Base-by-base conservation (phyloP, 164 flowering plant species). In the Warburgia ugandensis region DNA sequence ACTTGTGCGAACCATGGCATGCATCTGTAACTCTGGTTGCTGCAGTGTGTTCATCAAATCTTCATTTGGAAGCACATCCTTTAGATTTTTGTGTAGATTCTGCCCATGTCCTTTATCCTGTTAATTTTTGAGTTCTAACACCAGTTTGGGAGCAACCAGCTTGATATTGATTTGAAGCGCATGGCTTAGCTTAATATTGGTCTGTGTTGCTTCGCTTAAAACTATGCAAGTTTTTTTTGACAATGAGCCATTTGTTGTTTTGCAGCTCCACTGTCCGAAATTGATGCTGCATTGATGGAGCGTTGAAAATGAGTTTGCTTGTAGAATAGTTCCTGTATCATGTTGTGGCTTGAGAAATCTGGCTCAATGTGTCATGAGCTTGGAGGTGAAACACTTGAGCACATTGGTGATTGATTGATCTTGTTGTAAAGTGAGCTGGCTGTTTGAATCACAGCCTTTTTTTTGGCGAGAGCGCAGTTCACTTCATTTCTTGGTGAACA, bases 261-360 rank as follows among this genome's bases (percentile, higher is more conserved):
- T 68, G 71, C 95, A 86, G 95, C 89, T 10, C 95, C 95, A 26
- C 58, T 83, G 6, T 81, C 95, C 7, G 92, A 86, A 69, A 80
- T 77, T 19, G 92, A 86, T 57, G 63, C 83, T 16, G 95, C 92
- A 45, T 57, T 86, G 57, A 83, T 86, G 86, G 92, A 86, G 46
- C 72, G 67, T 22, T 85, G 75, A 80, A 10, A 20, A 14, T 47
- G 28, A 22, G 13, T 11, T 12, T 2, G 14, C 20, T 41, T 26
- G 45, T n/a, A 12, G 45, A 4, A 6, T n/a, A 41, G 33, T 28
- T 19, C 7, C 19, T 41, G 39, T 27, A 30, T 12, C 19, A 28
- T 27, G 25, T 13, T 41, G 17, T 29, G 37, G 4, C 23, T 4
- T 17, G 9, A 26, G 48, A 21, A 13, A 27, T 27, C 14, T n/a